phyloP scores from a whole-genome alignment of 345 rosid species.

The Populus pruinosa region DNA sequence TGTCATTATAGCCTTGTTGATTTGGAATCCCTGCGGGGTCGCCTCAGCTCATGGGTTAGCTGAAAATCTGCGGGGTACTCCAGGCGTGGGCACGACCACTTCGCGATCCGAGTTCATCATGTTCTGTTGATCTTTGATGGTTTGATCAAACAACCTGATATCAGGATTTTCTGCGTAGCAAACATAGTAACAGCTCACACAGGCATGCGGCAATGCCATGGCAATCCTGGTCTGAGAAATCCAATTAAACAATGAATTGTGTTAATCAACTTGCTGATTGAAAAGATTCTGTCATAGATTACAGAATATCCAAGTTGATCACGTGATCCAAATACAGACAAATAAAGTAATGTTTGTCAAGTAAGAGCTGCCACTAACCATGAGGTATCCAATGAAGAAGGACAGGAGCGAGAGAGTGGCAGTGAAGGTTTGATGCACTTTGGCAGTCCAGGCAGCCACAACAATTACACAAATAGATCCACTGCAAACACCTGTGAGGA shows the following conservation, averaged over 20 bases:
- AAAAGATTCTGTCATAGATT: not conserved
- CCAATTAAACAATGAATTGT: conserved; percentile 2
- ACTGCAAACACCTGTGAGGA: conserved; percentile 90
- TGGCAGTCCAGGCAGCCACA: conserved; percentile 79
- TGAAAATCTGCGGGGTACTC: conserved; percentile 47
- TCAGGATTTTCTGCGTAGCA: conserved; percentile 90
- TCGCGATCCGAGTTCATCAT: conserved; percentile 52
- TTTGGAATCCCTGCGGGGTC: conserved; percentile 35
- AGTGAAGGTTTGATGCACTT: conserved; percentile 58
- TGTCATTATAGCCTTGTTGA: conserved; percentile 28
- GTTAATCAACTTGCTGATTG: conserved; percentile 12
- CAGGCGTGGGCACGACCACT: conserved; percentile 56
- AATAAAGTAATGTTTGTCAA: not conserved
- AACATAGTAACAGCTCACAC: conserved; percentile 87
- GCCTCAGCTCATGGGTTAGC: conserved; percentile 4
- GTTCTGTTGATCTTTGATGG: conserved; percentile 53
- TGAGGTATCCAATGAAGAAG: conserved; percentile 80
- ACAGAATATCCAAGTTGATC: conserved; percentile 16
- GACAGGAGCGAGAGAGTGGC: conserved; percentile 76
- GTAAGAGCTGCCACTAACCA: conserved; percentile 49
- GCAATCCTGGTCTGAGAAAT: conserved; percentile 78
- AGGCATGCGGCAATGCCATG: conserved; percentile 96
- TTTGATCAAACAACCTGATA: conserved; percentile 59
- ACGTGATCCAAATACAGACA: not conserved
- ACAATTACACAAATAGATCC: conserved; percentile 84